These are phyloP conservation scores for Boletales sp. DNA, from an alignment of 768 basidiomycete species.

Conservation along the genomic window DNA sequence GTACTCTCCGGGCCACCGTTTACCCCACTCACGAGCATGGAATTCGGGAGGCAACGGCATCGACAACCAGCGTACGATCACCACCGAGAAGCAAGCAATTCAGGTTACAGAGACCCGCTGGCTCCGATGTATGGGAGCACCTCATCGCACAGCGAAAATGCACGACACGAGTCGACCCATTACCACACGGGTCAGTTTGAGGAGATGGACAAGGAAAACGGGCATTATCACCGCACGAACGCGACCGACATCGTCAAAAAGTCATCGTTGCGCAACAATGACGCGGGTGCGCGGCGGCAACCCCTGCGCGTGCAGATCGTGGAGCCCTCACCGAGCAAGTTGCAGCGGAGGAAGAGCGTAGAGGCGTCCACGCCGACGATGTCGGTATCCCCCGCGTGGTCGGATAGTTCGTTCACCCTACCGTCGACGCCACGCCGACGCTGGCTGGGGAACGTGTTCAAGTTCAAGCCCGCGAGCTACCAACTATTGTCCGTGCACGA, in stretches of 20 bases:
- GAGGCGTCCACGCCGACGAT: constrained; percentile 15
- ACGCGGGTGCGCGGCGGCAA: constrained; percentile 11
- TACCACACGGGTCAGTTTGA: constrained; percentile 11
- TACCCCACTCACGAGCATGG: constrained; percentile 12
- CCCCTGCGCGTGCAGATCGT: constrained; percentile 48
- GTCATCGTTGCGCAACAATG: constrained; percentile 41
- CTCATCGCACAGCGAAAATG: constrained; percentile 4
- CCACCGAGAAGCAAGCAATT: not conserved
- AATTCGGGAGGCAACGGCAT: constrained; percentile 16
- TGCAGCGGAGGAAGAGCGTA: constrained; percentile 27
- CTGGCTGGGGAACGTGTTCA: constrained; percentile 91
- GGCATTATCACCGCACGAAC: not conserved
- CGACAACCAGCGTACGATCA: constrained; percentile 8
- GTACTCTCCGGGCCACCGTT: constrained; percentile 7
- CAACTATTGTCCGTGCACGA: constrained; percentile 57
- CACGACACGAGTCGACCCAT: not conserved
- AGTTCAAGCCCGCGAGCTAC: constrained; percentile 67
- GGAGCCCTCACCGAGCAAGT: constrained; percentile 42
- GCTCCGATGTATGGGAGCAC: constrained; percentile 10
- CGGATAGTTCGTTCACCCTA: constrained; percentile 44
- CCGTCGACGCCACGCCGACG: constrained; percentile 49
- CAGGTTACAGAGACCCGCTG: constrained; percentile 38
- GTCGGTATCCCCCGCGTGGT: constrained; percentile 39
- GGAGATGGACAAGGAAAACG: constrained; percentile 62
- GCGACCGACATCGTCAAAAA: constrained; percentile 33